Base-by-base conservation (phyloP, 1,139 yeast species). In the Pneumocystis sp. region DNA sequence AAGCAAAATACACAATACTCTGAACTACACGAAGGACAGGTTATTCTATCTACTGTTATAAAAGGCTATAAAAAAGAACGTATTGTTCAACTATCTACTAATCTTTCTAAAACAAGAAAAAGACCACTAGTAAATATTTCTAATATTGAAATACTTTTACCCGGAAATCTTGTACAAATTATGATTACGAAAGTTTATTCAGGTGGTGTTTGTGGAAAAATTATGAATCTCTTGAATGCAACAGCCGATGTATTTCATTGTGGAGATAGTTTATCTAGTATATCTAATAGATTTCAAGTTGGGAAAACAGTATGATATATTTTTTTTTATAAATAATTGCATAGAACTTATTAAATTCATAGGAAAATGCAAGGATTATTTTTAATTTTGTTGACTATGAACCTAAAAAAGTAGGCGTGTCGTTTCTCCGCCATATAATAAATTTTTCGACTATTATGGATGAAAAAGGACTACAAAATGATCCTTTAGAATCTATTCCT, bases 81-180 rank as follows among this genome's bases (percentile, higher is more conserved):
- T 21, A 61, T 63, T n/a, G 61, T 67, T 44, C 63, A 64, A 35
- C 25, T 67, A n/a, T 40, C 66, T 15, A 35, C 66, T 2, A 44
- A 65, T 44, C 66, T 61, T n/a, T 65, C 67, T 35, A 40, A 45
- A n/a, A 29, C 39, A 21, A 34, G 63, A 31, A 40, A 59, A 40
- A 29, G 21, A 25, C 42, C 63, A 19, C 19, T 45, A 29, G 21
- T n/a, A n/a, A 60, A 59, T 10, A 17, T 69, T 72, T 67, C 75
- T 7, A 69, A 77, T n/a, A 78, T 89, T 34, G 95, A 88, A 70
- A 83, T 96, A 2, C 81, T 91, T 50, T 82, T 87, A 61, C 96
- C 98, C 1, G 98, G 98, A 71, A 82, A 85, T 69, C 73, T 86
- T 25, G 89, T 91, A 4, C 89, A 88, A 68, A 88, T 91, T 5